Base-by-base conservation (phyloP, 768 basidiomycete species). In the Tulasnella sp. region DNA sequence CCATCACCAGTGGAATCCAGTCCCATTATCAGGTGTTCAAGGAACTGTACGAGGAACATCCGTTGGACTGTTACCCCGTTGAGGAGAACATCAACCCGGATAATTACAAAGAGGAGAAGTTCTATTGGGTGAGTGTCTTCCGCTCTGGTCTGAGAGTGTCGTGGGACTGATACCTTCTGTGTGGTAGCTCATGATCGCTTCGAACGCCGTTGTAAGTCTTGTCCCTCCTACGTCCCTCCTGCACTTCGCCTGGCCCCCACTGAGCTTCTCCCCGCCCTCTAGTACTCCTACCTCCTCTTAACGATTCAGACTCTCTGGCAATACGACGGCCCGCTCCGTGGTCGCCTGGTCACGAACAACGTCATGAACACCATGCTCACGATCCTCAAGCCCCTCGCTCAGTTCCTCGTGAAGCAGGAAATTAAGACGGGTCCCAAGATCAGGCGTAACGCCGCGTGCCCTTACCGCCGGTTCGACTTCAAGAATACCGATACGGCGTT, bases 351-450 rank as follows among this genome's bases (percentile, higher is more conserved):
- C 12, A 66, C 64, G 8, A 66, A 66, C 36, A 66, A 66, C 64
- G 36, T 66, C 64, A 66, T 66, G 64, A 66, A 66, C 32, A 8
- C 32, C 64, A 66, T 66, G 64, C 64, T 66, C n/a, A 66, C 64
- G 5, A 37, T 66, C 29, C 29, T 66, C 8, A 29, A 37, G 36
- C 64, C 64, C 22, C 9, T 66, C 12, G 29, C 64, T 11, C 12
- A 7, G 9, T 66, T 66, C 32, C 64, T 66, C 32, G 64, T 66
- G 7, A 8, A 29, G 26, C 64, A 66, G 64, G 22, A 66, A 34
- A 32, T 66, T 8, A 66, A 8, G 6, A n/a, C 6, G n/a, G 36
- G 32, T n/a, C 29, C 36, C 14, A 37, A 66, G 9, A 9, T 9
- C n/a, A 19, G 59, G n/a, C 7, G n/a, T 7, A 6, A 62, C 59